These are phyloP conservation scores for Paramyrothecium sp. DNA, from an alignment of 2,329 filamentous ascomycete species.

Conservation along the genomic window DNA sequence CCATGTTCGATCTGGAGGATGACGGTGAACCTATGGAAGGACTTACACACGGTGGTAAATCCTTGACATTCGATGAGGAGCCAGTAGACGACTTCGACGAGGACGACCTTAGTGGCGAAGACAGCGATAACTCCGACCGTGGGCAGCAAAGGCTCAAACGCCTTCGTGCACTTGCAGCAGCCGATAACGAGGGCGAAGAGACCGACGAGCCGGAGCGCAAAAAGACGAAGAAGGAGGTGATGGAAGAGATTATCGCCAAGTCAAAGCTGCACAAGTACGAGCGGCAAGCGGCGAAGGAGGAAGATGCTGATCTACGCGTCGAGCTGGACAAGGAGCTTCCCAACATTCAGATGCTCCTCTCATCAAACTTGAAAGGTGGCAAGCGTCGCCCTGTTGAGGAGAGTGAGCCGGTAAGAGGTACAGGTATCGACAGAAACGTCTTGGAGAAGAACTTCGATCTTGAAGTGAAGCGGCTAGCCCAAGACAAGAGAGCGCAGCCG, in stretches of 20 bases:
- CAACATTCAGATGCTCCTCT: slow-evolving; percentile 72
- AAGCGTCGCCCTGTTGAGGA: slow-evolving; percentile 21
- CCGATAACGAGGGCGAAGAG: slow-evolving; percentile 46
- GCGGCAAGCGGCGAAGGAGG: slow-evolving; percentile 86
- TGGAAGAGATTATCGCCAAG: slow-evolving; percentile 97
- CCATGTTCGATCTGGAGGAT: slow-evolving; percentile 85
- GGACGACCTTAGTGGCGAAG: slow-evolving; percentile 65
- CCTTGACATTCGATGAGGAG: slow-evolving; percentile 61
- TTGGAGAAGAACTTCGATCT: slow-evolving; percentile 88
- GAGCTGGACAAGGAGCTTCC: slow-evolving; percentile 82
- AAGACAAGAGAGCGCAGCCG: slow-evolving; percentile 81
- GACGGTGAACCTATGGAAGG: slow-evolving; percentile 58
- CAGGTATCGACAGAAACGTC: slow-evolving; percentile 61
- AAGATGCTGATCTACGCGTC: slow-evolving; percentile 83
- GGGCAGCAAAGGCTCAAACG: slow-evolving; percentile 56
- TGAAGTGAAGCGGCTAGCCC: slow-evolving; percentile 75
- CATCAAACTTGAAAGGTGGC: slow-evolving; percentile 41
- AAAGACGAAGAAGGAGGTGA: slow-evolving; percentile 94
- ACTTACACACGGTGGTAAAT: slow-evolving; percentile 82
- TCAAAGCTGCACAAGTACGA: slow-evolving; percentile 96
- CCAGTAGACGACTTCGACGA: slow-evolving; percentile 76
- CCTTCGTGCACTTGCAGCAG: slow-evolving; percentile 42
- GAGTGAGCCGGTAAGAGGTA: slow-evolving; percentile 27
- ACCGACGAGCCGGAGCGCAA: slow-evolving; percentile 73
- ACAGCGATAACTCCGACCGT: slow-evolving; percentile 55